phyloP scores from a whole-genome alignment of 108 stramenopile genomes.

The Tribonema minus region DNA sequence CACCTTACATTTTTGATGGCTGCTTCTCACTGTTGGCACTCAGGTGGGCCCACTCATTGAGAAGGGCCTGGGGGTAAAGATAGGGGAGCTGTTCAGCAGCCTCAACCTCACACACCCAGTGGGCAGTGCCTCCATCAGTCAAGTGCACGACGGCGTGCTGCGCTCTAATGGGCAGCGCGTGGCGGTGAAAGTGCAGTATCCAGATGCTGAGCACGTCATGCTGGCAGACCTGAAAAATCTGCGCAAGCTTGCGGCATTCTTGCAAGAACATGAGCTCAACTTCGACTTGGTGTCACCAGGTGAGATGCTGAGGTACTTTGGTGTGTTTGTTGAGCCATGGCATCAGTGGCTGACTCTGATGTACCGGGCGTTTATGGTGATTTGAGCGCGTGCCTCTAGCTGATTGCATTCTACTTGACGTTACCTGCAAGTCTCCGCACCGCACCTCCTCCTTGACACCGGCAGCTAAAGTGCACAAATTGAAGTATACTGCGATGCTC shows the following conservation, averaged over 20 bases:
- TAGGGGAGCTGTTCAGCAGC: background rate
- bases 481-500: no score
- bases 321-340: no score
- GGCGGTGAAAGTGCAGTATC: slow-evolving; percentile 16
- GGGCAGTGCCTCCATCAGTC: slow-evolving; percentile 13
- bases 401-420: no score
- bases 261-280: slow-evolving; percentile 4
- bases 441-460: no score
- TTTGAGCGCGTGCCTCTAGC: no score
- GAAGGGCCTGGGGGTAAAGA: background rate
- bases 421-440: no score
- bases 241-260: background rate
- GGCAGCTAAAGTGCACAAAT: no score
- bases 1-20: no score
- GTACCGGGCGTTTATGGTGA: no score
- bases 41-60: slow-evolving; percentile 3
- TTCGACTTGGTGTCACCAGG: slow-evolving; percentile 2
- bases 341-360: no score
- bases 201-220: background rate
- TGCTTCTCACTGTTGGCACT: background rate
- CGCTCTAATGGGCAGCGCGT: background rate
- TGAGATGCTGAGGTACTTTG: no score
- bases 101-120: background rate
- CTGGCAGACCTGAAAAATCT: slow-evolving; percentile 1
- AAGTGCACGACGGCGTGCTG: slow-evolving; percentile 3